Base-by-base conservation (phyloP, 176 grass and related monocot genomes). In the Pharus latifolius region DNA sequence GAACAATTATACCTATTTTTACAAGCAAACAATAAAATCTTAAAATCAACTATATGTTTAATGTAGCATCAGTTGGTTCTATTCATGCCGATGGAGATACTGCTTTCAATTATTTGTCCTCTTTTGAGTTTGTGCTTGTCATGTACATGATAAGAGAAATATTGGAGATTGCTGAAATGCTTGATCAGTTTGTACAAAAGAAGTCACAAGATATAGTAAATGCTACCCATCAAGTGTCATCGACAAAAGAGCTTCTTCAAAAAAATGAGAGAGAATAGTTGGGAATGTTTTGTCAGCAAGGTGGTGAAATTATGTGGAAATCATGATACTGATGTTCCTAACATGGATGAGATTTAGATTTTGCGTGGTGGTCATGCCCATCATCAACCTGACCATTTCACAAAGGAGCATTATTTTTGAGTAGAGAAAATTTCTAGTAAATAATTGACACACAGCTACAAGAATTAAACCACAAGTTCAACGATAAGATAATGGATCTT, bases 111-210 rank as follows among this genome's bases (percentile, higher is more conserved):
- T 49, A 49, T 4, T 42, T 77, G 56, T 16, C 46, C 22, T 49
- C 40, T 51, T 77, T 76, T 60, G 56, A 76, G 30, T 76, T 76
- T 63, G 72, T 76, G 12, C 49, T 76, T 20, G 18, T 62, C 22
- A 26, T n/a, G n/a, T n/a, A n/a, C n/a, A n/a, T n/a, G n/a, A n/a
- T n/a, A n/a, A n/a, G n/a, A n/a, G n/a, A n/a, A n/a, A n/a, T n/a
- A n/a, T n/a, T n/a, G n/a, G n/a, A n/a, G n/a, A n/a, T n/a, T n/a
- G n/a, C n/a, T n/a, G n/a, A n/a, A n/a, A n/a, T n/a, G n/a, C n/a
- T n/a, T n/a, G n/a, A n/a, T n/a, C n/a, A n/a, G n/a, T n/a, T n/a
- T n/a, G n/a, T n/a, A n/a, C n/a, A n/a, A n/a, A n/a, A n/a, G n/a
- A n/a, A n/a, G n/a, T n/a, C n/a, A n/a, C n/a, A n/a, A n/a, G n/a